These are phyloP conservation scores for Acer yangbiense DNA, from an alignment of 345 rosid species.

Conservation along the genomic window DNA sequence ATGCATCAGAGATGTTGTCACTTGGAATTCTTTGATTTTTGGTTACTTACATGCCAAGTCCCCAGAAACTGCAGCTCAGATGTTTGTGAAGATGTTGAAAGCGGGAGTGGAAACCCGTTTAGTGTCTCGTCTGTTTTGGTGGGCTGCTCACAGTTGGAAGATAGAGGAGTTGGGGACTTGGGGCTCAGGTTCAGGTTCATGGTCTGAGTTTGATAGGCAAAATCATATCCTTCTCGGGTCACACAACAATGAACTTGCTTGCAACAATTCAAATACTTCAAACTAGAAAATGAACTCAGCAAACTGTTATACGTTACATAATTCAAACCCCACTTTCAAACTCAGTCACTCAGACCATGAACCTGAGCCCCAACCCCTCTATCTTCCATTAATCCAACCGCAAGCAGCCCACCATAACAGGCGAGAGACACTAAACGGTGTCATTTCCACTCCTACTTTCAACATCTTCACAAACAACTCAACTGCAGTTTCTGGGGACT, in stretches of 20 bases:
- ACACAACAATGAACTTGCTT: slow-evolving; percentile 42
- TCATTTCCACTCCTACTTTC: slow-evolving; percentile 11
- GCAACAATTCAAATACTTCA: slow-evolving; percentile 26
- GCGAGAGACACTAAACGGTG: slow-evolving; percentile 18
- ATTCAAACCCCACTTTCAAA: slow-evolving; percentile 14
- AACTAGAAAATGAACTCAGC: slow-evolving; percentile 33
- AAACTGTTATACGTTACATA: slow-evolving; percentile 32
- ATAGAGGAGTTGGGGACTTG: slow-evolving; percentile 5
- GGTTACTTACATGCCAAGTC: slow-evolving; percentile 27
- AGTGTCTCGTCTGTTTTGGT: slow-evolving; percentile 26
- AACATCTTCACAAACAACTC: slow-evolving; percentile 28
- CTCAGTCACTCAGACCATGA: slow-evolving; percentile 27
- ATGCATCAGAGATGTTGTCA: slow-evolving; percentile 29
- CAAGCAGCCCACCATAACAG: slow-evolving; percentile 30
- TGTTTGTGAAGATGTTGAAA: slow-evolving; percentile 28
- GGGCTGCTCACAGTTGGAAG: slow-evolving; percentile 35
- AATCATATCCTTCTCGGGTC: slow-evolving; percentile 29
- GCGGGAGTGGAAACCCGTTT: slow-evolving; percentile 13
- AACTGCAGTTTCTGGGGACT: slow-evolving; percentile 14
- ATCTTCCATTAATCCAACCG: slow-evolving; percentile 20
- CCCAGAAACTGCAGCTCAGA: slow-evolving; percentile 13
- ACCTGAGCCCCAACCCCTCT: slow-evolving; percentile 31
- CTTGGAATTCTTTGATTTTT: slow-evolving; percentile 42
- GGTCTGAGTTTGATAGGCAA: slow-evolving; percentile 23
- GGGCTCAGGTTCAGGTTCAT: slow-evolving; percentile 31